Percentiles rank a stretch among this genome's conserved stretches.
Evolutionary conservation across 2,329 filamentous ascomycete species (phyloP).

Genomic region (Fusarium setosum): DNA sequence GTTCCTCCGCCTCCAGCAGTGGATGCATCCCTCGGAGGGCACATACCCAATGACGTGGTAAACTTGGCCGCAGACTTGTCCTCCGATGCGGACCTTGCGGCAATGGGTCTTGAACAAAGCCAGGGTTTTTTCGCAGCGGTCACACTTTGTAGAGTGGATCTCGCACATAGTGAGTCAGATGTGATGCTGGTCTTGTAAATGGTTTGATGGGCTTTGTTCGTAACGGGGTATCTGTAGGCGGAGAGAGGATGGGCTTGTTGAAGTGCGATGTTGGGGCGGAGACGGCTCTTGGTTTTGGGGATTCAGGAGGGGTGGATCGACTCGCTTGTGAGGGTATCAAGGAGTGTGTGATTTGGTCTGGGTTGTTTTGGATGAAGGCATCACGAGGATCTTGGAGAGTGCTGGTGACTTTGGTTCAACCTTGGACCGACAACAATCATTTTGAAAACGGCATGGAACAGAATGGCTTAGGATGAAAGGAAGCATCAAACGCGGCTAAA

Average conservation of each 20-base stretch:
- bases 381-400: not conserved
- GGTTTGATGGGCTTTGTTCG: not conserved
- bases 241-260: not conserved
- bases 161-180: constrained; percentile 5
- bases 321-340: not conserved
- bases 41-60: not conserved
- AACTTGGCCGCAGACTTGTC: not conserved
- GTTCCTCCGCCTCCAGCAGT: constrained; percentile 7
- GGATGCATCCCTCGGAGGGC: not conserved
- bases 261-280: not conserved
- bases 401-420: not conserved
- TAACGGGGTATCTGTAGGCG: not conserved
- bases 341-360: not conserved
- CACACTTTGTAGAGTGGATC: constrained; percentile 7
- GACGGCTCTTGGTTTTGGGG: not conserved
- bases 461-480: too few relatives aligned
- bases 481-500: too few relatives aligned
- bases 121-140: not conserved
- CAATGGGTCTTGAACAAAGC: constrained; percentile 1
- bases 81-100: not conserved
- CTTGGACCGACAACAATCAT: too few relatives aligned
- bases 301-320: not conserved
- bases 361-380: not conserved
- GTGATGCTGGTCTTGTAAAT: not conserved
- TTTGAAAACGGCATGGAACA: too few relatives aligned